phyloP scores from a whole-genome alignment of 1,284 basidiomycete species.

The Exobasidium rhododendri region DNA sequence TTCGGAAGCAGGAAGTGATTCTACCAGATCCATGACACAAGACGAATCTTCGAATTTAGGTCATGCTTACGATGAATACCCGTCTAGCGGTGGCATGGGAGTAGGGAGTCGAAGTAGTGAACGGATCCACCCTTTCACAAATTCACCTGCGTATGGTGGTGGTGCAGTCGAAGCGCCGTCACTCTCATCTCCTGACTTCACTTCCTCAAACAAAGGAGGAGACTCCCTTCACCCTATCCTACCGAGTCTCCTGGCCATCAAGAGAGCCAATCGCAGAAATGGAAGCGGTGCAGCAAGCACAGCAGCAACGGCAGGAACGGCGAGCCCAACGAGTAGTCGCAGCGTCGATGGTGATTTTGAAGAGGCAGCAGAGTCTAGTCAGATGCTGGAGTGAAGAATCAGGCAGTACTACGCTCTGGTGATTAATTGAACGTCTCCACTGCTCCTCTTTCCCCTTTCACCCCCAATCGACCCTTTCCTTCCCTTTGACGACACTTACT shows the following conservation, averaged over 20 bases:
- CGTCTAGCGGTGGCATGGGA: slow-evolving; percentile 21
- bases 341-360: slow-evolving; percentile 11
- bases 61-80: slow-evolving; percentile 15
- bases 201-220: slow-evolving; percentile 17
- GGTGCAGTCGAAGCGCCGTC: not conserved
- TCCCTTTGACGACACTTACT: too few species aligned
- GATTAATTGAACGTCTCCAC: too few species aligned
- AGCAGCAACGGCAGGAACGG: slow-evolving; percentile 37
- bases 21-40: slow-evolving; percentile 14
- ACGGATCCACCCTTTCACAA: not conserved
- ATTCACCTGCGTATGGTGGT: not conserved
- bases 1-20: slow-evolving; percentile 41
- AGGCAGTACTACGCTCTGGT: too few species aligned
- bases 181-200: slow-evolving; percentile 21
- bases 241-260: slow-evolving; percentile 28
- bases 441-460: too few species aligned
- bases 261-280: slow-evolving; percentile 19
- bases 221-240: slow-evolving; percentile 14
- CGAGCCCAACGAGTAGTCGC: slow-evolving; percentile 21
- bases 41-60: slow-evolving; percentile 2
- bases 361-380: not conserved
- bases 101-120: not conserved
- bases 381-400: too few species aligned
- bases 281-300: slow-evolving; percentile 41
- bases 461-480: too few species aligned